A percentile compares a stretch with the other conserved stretches of the same genome.
phyloP scores from a whole-genome alignment of 805 yeast species.

The Scheffersomyces stipitis region DNA sequence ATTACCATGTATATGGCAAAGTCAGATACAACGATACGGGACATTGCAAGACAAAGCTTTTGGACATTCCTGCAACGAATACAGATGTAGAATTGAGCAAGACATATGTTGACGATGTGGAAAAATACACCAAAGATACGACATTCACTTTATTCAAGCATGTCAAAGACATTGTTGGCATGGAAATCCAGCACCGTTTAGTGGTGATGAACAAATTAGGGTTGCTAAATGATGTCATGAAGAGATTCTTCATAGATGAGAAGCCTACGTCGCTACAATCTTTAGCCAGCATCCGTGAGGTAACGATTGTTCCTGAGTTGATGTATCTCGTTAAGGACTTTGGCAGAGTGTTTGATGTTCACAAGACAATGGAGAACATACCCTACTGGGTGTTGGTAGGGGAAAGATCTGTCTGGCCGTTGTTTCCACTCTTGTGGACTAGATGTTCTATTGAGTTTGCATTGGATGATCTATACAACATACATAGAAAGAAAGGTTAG shows the following conservation, averaged over 20 bases:
- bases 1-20: constrained; percentile 47
- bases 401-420: constrained; percentile 91
- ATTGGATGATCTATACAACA: constrained; percentile 68
- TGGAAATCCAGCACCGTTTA: constrained; percentile 84
- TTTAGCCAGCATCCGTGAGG: constrained; percentile 62
- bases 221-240: constrained; percentile 63
- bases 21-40: constrained; percentile 18
- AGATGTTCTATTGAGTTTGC: constrained; percentile 89
- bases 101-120: constrained; percentile 31
- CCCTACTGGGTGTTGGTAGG: constrained; percentile 91
- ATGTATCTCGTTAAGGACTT: constrained; percentile 68
- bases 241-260: constrained; percentile 83
- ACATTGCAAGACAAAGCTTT: constrained; percentile 25
- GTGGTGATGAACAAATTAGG: constrained; percentile 80
- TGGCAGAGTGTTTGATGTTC: constrained; percentile 76
- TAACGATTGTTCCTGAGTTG: constrained; percentile 87
- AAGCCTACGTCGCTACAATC: constrained; percentile 68
- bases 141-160: constrained; percentile 32
- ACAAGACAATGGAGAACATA: constrained; percentile 66
- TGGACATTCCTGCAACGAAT: constrained; percentile 32
- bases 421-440: constrained; percentile 78
- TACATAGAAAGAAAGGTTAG: constrained; percentile 32
- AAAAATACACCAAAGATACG: constrained; percentile 32
- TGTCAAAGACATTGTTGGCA: constrained; percentile 55
- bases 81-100: constrained; percentile 34